These are phyloP conservation scores for Pestalotiopsis fici DNA, from an alignment of 2,329 filamentous ascomycete genomes.

Conservation along the genomic window DNA sequence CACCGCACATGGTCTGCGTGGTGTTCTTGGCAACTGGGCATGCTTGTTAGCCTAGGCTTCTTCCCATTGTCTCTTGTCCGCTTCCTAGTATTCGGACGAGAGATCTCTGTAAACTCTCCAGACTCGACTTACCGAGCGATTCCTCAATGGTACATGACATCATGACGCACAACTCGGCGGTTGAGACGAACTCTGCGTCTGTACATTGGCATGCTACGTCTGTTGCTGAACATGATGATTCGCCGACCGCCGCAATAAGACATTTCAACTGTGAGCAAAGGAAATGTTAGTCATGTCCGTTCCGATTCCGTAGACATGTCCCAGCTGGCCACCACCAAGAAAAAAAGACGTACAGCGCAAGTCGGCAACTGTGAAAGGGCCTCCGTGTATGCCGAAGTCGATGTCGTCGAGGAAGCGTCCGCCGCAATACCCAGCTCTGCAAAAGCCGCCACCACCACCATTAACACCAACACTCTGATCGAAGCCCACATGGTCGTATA, in stretches of 20 bases:
- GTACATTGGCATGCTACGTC: conserved; percentile 15
- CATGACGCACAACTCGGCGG: conserved; percentile 12
- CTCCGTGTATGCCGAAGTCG: neutral
- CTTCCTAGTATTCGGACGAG: neutral
- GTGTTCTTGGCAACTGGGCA: conserved; percentile 17
- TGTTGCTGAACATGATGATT: conserved; percentile 11
- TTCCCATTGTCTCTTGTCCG: neutral
- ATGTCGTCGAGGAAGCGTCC: neutral
- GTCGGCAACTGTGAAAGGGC: neutral
- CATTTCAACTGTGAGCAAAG: conserved; percentile 2
- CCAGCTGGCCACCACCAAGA: neutral
- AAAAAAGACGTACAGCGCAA: neutral
- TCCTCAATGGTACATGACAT: conserved; percentile 14
- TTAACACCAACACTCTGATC: neutral
- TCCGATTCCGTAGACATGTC: neutral
- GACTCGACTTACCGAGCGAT: conserved; percentile 9
- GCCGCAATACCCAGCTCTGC: neutral
- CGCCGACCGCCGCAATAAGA: conserved; percentile 8
- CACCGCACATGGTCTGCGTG: conserved; percentile 17
- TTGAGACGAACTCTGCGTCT: neutral
- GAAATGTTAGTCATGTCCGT: no score
- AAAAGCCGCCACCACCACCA: neutral
- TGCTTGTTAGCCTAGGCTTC: neutral
- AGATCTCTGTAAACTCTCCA: neutral
- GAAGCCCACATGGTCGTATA: neutral